Percentiles rank a stretch among this genome's conserved stretches.
Evolutionary conservation across 1,139 yeast genomes (phyloP).

Genomic region (Diutina scorzettiae): DNA sequence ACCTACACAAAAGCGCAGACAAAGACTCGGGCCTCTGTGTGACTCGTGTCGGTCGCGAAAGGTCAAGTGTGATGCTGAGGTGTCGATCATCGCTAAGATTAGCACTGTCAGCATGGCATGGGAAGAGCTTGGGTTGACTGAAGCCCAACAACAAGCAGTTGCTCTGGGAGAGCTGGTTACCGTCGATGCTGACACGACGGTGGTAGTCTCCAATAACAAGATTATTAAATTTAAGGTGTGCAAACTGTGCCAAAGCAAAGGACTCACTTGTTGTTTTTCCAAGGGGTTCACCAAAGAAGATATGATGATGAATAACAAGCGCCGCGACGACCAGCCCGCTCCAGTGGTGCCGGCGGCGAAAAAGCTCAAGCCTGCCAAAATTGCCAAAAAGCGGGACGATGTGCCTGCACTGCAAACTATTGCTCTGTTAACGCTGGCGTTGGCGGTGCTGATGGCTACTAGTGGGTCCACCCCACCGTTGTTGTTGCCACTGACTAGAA

Average conservation of each 20-base stretch:
- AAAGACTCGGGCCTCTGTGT: constrained; percentile 66
- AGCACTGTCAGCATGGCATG: background rate
- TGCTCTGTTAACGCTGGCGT: constrained; percentile 6
- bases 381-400: constrained; percentile 7
- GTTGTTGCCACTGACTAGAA: constrained; percentile 8
- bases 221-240: constrained; percentile 40
- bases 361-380: constrained; percentile 6
- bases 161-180: constrained; percentile 9
- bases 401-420: constrained; percentile 7
- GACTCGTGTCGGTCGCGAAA: constrained; percentile 62
- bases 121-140: background rate
- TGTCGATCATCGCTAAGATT: constrained; percentile 12
- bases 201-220: constrained; percentile 19
- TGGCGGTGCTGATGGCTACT: constrained; percentile 4
- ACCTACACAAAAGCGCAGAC: constrained; percentile 28
- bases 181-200: constrained; percentile 9
- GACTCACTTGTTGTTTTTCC: constrained; percentile 36
- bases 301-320: constrained; percentile 15
- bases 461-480: background rate
- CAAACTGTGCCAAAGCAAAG: constrained; percentile 34
- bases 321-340: background rate
- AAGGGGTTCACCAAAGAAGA: constrained; percentile 53
- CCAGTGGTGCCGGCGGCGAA: constrained; percentile 5
- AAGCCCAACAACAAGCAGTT: background rate
- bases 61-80: constrained; percentile 65